A percentile compares a stretch with the other conserved stretches of the same genome.
Evolutionary conservation across 2,329 filamentous ascomycete species (phyloP).

Genomic region (Beauveria asiatica): DNA sequence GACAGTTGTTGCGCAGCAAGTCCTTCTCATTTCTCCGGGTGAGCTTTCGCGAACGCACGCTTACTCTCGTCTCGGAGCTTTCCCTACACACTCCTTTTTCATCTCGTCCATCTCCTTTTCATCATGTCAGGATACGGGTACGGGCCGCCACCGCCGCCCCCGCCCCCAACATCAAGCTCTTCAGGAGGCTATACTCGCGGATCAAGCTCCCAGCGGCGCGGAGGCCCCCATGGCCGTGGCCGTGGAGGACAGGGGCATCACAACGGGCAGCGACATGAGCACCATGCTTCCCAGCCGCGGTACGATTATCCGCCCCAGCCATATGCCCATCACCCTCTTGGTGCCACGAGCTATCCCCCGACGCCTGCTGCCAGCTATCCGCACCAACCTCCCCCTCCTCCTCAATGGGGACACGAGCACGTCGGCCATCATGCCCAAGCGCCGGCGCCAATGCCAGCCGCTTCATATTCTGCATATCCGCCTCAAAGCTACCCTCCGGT

Average conservation of each 20-base stretch:
- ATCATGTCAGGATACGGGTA: slow-evolving; percentile 44
- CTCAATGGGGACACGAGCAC: slow-evolving; percentile 35
- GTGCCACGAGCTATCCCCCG: slow-evolving; percentile 26
- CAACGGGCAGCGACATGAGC: slow-evolving; percentile 29
- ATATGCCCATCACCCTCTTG: slow-evolving; percentile 24
- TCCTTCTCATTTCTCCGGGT: background rate
- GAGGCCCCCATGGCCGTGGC: slow-evolving; percentile 24
- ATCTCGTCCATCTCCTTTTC: background rate
- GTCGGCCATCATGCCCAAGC: slow-evolving; percentile 34
- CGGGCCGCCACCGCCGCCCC: slow-evolving; percentile 41
- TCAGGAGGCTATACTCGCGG: slow-evolving; percentile 30
- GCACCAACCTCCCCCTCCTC: slow-evolving; percentile 24
- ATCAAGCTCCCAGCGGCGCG: slow-evolving; percentile 19
- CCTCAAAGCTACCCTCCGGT: slow-evolving; percentile 41
- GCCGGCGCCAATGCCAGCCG: slow-evolving; percentile 39
- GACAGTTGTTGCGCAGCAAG: background rate
- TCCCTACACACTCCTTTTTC: background rate
- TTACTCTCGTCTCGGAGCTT: background rate
- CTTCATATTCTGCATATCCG: slow-evolving; percentile 52
- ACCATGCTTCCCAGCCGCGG: slow-evolving; percentile 26
- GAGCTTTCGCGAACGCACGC: background rate
- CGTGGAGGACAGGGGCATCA: slow-evolving; percentile 32
- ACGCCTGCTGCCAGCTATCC: slow-evolving; percentile 29
- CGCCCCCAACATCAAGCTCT: slow-evolving; percentile 25
- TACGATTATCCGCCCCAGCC: slow-evolving; percentile 37